phyloP scores from a whole-genome alignment of 2,329 filamentous ascomycete species.

The Colletotrichum eremochloae region DNA sequence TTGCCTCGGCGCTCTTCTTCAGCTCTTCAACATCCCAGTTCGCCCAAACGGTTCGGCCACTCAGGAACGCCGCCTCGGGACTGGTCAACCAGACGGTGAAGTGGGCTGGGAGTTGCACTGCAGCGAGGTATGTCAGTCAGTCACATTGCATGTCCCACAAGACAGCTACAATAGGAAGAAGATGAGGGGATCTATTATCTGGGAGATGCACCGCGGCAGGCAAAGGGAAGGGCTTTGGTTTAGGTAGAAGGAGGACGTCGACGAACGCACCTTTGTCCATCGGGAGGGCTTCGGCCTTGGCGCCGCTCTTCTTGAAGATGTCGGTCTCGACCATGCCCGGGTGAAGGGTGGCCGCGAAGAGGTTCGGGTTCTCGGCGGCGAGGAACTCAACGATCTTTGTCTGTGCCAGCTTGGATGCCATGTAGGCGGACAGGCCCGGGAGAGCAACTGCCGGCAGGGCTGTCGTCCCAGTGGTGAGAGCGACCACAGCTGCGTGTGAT shows the following conservation, averaged over 20 bases:
- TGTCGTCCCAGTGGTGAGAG: slow-evolving; percentile 44
- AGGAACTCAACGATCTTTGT: slow-evolving; percentile 52
- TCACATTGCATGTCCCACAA: slow-evolving; percentile 4
- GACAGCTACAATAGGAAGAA: slow-evolving; percentile 19
- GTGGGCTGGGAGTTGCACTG: slow-evolving; percentile 54
- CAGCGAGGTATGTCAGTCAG: slow-evolving; percentile 25
- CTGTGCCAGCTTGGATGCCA: slow-evolving; percentile 41
- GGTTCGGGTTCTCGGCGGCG: slow-evolving; percentile 45
- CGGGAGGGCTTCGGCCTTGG: slow-evolving; percentile 43
- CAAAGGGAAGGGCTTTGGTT: background rate
- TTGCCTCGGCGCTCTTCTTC: slow-evolving; percentile 45
- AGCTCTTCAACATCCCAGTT: slow-evolving; percentile 67
- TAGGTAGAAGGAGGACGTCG: background rate
- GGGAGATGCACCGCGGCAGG: slow-evolving; percentile 5
- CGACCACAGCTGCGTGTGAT: slow-evolving; percentile 41
- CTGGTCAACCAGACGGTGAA: slow-evolving; percentile 61
- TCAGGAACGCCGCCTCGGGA: slow-evolving; percentile 61
- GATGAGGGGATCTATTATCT: background rate
- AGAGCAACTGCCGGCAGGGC: slow-evolving; percentile 41
- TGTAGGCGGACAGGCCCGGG: slow-evolving; percentile 42
- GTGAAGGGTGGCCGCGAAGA: slow-evolving; percentile 45
- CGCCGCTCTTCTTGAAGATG: slow-evolving; percentile 44
- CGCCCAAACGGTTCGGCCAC: slow-evolving; percentile 60
- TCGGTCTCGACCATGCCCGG: slow-evolving; percentile 46
- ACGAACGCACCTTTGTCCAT: slow-evolving; percentile 44